Percentiles rank a stretch among this genome's conserved stretches.
Conservation (phyloP, 2,329 filamentous ascomycete species). For the Teratosphaeria destructans region DNA sequence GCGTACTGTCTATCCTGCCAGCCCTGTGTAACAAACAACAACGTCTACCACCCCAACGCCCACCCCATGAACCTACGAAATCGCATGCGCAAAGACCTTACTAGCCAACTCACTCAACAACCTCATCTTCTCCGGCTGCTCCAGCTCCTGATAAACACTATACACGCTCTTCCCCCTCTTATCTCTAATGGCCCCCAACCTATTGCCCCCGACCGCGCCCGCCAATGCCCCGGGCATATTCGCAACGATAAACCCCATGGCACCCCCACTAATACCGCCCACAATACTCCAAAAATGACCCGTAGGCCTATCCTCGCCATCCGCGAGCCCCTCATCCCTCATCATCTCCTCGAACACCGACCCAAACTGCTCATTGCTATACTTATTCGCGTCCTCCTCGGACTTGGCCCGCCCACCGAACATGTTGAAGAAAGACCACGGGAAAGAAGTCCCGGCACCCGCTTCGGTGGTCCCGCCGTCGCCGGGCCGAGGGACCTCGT, state of each 20-base stretch:
- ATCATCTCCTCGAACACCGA: conserved; percentile 49
- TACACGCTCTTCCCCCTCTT: conserved; percentile 92
- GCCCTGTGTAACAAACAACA: not conserved
- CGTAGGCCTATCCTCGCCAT: conserved; percentile 51
- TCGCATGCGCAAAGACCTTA: conserved; percentile 74
- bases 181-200: conserved; percentile 82
- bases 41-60: not conserved
- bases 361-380: conserved; percentile 75
- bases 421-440: conserved; percentile 61
- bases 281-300: conserved; percentile 77
- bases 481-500: conserved; percentile 36
- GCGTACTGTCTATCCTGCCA: too few relatives aligned
- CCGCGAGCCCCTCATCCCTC: conserved; percentile 55
- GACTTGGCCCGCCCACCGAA: conserved; percentile 41
- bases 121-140: conserved; percentile 68
- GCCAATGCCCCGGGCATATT: conserved; percentile 84
- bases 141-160: conserved; percentile 79
- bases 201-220: conserved; percentile 83
- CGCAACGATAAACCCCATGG: conserved; percentile 87
- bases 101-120: conserved; percentile 74
- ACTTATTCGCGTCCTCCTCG: conserved; percentile 33
- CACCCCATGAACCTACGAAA: conserved; percentile 32
- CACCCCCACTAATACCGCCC: conserved; percentile 76
- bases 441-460: conserved; percentile 38
- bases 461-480: conserved; percentile 27